phyloP scores from a whole-genome alignment of 225 moss, liverwort and hornwort genomes.

The Takakia lepidozioides region DNA sequence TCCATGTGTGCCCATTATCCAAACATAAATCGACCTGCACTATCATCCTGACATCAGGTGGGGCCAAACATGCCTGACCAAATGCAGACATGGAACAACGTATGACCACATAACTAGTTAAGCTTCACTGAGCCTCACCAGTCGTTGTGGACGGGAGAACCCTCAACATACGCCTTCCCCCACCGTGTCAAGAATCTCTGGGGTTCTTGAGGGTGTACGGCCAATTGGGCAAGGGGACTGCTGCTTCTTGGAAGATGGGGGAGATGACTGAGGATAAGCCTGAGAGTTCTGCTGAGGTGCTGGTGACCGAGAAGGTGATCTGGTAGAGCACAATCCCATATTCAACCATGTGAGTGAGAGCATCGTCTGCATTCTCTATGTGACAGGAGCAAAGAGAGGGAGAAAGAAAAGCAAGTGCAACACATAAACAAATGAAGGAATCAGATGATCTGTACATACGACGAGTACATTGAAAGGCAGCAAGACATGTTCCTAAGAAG shows the following conservation, averaged over 20 bases:
- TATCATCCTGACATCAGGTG: too few species aligned
- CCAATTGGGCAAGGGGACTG: background rate
- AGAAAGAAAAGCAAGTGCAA: background rate
- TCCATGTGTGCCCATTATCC: too few species aligned
- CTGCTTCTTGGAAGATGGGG: background rate
- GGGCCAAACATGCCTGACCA: too few species aligned
- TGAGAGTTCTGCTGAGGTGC: conserved; percentile 1
- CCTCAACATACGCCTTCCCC: conserved; percentile 18
- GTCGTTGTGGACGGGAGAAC: conserved; percentile 27
- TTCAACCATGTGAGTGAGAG: too few species aligned
- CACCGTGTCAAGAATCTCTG: conserved; percentile 26
- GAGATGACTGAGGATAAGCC: conserved; percentile 14
- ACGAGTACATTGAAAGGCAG: background rate
- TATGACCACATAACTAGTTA: too few species aligned
- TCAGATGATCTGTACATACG: background rate
- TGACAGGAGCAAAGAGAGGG: too few species aligned
- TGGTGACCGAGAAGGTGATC: conserved; percentile 9
- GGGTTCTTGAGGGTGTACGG: conserved; percentile 17
- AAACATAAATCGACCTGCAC: too few species aligned
- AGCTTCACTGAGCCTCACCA: too few species aligned
- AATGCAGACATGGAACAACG: too few species aligned
- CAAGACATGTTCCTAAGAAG: background rate
- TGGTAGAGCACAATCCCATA: too few species aligned
- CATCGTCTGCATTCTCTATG: too few species aligned
- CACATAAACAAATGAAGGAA: background rate